Conservation (phyloP, 495 filamentous ascomycete genomes). For the Penicillium tannophilum region DNA sequence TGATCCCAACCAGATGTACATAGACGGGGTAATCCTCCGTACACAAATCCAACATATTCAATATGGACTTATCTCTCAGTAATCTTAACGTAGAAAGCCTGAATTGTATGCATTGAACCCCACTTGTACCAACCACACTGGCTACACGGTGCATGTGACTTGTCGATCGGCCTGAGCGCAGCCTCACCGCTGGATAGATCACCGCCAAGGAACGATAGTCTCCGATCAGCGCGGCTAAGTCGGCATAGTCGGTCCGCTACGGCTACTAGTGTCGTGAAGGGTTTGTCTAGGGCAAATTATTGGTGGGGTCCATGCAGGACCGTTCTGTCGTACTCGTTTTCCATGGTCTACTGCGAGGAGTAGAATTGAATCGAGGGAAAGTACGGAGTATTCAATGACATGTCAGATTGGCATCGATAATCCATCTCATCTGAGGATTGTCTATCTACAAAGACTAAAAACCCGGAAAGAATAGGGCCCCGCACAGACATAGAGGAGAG, state of each 20-base stretch:
- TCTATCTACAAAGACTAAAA: background rate
- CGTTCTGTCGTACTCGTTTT: background rate
- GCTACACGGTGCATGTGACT: constrained; percentile 25
- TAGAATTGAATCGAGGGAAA: background rate
- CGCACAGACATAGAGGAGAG: background rate
- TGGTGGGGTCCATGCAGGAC: background rate
- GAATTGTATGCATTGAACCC: background rate
- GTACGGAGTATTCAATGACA: background rate
- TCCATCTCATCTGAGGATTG: background rate
- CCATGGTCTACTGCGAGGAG: background rate
- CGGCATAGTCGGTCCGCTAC: constrained; percentile 25
- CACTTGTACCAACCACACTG: constrained; percentile 11
- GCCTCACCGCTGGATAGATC: constrained; percentile 32
- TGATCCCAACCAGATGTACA: constrained; percentile 18
- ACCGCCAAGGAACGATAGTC: constrained; percentile 21
- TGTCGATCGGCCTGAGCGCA: constrained; percentile 21
- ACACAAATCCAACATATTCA: background rate
- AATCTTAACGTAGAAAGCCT: background rate
- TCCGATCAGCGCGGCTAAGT: constrained; percentile 31
- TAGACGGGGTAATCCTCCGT: constrained; percentile 5
- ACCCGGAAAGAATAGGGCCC: background rate
- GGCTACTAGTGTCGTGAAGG: constrained; percentile 3
- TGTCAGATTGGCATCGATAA: background rate
- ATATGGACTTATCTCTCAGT: background rate
- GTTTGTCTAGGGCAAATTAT: constrained; percentile 3